Evolutionary conservation across 2,329 filamentous ascomycete genomes (phyloP), one percentile per base, ranked within the genome.

Genomic region (Aspergillus novoparasiticus): DNA sequence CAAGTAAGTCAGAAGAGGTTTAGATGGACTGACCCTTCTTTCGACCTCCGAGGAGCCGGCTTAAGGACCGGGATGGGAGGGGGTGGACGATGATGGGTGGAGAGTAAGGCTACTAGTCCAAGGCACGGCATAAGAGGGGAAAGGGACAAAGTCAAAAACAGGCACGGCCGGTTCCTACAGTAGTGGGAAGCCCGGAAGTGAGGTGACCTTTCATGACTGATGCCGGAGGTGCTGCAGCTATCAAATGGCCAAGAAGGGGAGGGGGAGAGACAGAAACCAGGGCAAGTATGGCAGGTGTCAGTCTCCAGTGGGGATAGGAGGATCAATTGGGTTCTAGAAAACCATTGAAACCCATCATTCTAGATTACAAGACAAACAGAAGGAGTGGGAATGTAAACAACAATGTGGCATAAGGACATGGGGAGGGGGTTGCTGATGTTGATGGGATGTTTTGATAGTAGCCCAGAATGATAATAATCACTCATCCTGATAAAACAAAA

Each of bases 141-240:
- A 59, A 61, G 70, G 36, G 30, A 36, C 28, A 61, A 55, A 48
- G 62, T 36, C 50, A 66, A 53, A 59, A 66, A 48, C 58, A 21
- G 45, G 32, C 19, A 43, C 43, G 48, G 32, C n/a, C 41, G 54
- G 14, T 41, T 36, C 51, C 51, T 55, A 55, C 51, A 55, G 51
- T 55, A 55, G 51, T 55, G 51, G 51, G 51, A 39, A 55, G 21
- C n/a, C 51, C 51, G 30, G 30, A 36, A 19, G 46, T 50, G 46
- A 50, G 16, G 46, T 50, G 46, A 50, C 23, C 14, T 30, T 26
- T 16, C 11, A n/a, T 28, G 26, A 12, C 28, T 51, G 48, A 51
- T 34, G 28, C 3, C 1, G 46, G 46, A 32, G 19, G 10, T 51
- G 26, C 26, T 32, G 46, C 9, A 19, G 34, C 39, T 41, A 41